Evolutionary conservation across 179 eudicot species (phyloP), one percentile per base, ranked within the genome.

Genomic region (Actinidia polygama): DNA sequence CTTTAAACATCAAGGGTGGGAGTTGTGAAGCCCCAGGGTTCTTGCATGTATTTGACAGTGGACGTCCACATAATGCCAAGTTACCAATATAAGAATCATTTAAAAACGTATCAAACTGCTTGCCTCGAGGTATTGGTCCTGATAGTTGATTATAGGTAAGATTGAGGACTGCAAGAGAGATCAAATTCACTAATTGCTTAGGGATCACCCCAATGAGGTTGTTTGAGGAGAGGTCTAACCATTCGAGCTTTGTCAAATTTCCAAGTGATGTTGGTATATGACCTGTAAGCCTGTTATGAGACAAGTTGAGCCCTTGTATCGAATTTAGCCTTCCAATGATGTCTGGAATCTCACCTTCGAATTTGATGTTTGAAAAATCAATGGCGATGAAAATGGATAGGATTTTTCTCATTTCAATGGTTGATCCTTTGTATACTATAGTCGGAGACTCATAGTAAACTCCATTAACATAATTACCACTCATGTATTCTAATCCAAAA

Each of bases 221-320:
- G 63, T 54, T 75, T 23, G 14, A 26, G 1, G 49, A 75, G 14
- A 54, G 49, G 7, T 75, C 79, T 18, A 75, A 11, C 66, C 64
- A 57, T 57, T 75, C 79, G 18, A 75, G 79, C 64, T 15, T 57
- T 1, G 14, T 75, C 66, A 75, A 51, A 24, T 51, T 24, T 2
- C 78, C 61, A 74, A 74, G 5, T 51, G 77, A 74, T 4, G 30
- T 24, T 61, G 85, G 85, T 16, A 80, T 86, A 16, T 36, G 75
- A 2, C 88, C 84, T 16, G 46, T 24, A 8, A 75, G 50, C 49
- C 14, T 55, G 49, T 75, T 75, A 15, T 55, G 16, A 0, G 79
- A 57, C 7, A 75, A 55, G 66, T 74, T 74, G n/a, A 74, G 12
- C 19, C 78, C 78, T 53, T n/a, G 44, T 0, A 62, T 7, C 8